Evolutionary conservation across 2,329 filamentous ascomycete species (phyloP).

Genomic region (Cladorrhinum sp.): DNA sequence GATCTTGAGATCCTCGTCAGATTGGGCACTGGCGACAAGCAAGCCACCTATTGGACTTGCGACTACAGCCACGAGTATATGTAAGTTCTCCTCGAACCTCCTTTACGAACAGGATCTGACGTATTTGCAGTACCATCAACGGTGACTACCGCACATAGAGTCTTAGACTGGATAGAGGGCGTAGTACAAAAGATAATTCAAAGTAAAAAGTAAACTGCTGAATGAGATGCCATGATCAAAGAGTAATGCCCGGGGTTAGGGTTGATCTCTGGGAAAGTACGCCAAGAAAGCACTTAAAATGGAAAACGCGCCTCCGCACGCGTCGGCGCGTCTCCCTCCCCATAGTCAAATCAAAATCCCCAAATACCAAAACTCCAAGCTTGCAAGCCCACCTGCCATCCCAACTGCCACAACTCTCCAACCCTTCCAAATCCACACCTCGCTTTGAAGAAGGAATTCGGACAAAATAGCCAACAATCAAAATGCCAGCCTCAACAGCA

Average conservation of each 20-base stretch:
- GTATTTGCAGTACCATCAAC: slow-evolving; percentile 53
- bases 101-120: slow-evolving; percentile 16
- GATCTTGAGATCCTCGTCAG: slow-evolving; percentile 76
- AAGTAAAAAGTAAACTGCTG: background rate
- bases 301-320: slow-evolving; percentile 17
- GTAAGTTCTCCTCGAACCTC: slow-evolving; percentile 26
- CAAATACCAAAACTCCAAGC: background rate
- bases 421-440: background rate
- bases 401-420: background rate
- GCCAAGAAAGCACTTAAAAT: slow-evolving; percentile 21
- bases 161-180: background rate
- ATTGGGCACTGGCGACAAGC: slow-evolving; percentile 65
- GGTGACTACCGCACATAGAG: slow-evolving; percentile 63
- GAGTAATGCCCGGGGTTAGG: slow-evolving; percentile 23
- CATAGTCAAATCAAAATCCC: background rate
- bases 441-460: background rate
- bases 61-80: slow-evolving; percentile 83
- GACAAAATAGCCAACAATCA: slow-evolving; percentile 3
- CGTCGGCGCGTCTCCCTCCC: slow-evolving; percentile 13
- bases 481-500: slow-evolving; percentile 49
- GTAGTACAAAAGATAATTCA: background rate
- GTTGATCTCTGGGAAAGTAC: slow-evolving; percentile 2
- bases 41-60: slow-evolving; percentile 79
- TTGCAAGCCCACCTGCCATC: background rate
- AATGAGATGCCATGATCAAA: background rate